Percentiles rank a stretch among this genome's conserved stretches.
These are phyloP conservation scores for Conidiobolus incongruus DNA, from an alignment of 371 early-diverging fungal genomes.

Conservation along the genomic window DNA sequence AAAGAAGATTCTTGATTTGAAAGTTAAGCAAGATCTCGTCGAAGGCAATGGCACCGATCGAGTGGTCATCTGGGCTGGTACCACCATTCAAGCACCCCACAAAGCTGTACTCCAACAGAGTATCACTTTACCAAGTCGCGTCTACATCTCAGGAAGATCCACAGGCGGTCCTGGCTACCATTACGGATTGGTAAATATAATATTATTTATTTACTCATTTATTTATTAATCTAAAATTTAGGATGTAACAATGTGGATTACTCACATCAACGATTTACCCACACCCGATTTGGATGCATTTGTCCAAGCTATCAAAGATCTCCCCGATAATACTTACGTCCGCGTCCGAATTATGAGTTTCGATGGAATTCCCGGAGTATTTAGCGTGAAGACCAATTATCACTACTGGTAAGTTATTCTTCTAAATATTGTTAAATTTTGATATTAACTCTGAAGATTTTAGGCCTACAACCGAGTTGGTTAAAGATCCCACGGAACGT, in stretches of 20 bases:
- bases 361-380: constrained; percentile 52
- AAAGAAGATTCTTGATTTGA: constrained; percentile 35
- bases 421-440: constrained; percentile 6
- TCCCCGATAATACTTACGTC: constrained; percentile 45
- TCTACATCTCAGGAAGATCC: constrained; percentile 45
- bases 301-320: constrained; percentile 30
- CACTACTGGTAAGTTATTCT: constrained; percentile 50
- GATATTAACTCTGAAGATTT: background rate
- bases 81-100: constrained; percentile 56
- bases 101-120: constrained; percentile 59
- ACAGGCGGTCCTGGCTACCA: constrained; percentile 62
- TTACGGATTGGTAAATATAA: constrained; percentile 32
- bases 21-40: constrained; percentile 29
- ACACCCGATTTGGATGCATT: constrained; percentile 37
- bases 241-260: constrained; percentile 59
- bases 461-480: constrained; percentile 4
- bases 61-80: constrained; percentile 53
- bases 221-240: constrained; percentile 4
- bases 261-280: constrained; percentile 35
- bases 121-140: constrained; percentile 36
- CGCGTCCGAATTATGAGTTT: constrained; percentile 64
- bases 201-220: background rate
- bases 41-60: constrained; percentile 40
- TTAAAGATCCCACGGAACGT: background rate
- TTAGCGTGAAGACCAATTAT: constrained; percentile 51